Evolutionary conservation across 139 green algal species (phyloP), one percentile per base, ranked within the genome.

Genomic region (Coelastrella sp.): DNA sequence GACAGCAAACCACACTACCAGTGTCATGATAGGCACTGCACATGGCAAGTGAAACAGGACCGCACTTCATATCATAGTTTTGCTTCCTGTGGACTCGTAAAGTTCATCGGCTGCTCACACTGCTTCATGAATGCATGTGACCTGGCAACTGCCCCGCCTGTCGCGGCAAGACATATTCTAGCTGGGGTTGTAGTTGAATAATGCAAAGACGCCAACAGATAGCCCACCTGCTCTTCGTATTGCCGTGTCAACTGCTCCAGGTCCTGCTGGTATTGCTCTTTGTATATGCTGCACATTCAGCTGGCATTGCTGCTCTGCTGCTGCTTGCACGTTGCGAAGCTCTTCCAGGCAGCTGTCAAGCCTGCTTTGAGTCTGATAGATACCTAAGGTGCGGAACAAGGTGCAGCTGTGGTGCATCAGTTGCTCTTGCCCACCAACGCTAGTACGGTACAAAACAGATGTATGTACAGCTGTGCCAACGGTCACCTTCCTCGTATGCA

Each of bases 151-250:
- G 32, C 32, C 32, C 32, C 32, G 1, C 32, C 32, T 47, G 32
- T 47, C 32, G 1, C 0, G 32, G 32, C 32, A 47, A 47, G 32
- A 1, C 32, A 47, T 47, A 47, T 1, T 47, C 32, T 1, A 2
- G 1, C 32, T 2, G 32, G 32, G 32, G 32, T 47, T 47, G 32
- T 47, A 0, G 0, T 47, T 47, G 32, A 47, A 47, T 1, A 47
- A 47, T 47, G 32, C 32, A 47, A 47, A 47, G 32, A 47, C 32
- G 1, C 32, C 0, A 47, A 47, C 32, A 47, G 32, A 47, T 47
- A n/a, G 19, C 73, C 32, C n/a, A 86, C 80, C 80, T 86, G 80
- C 4, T 86, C n/a, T 56, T 86, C 80, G 60, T 75, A 86, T 17
- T 74, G 20, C 13, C 7, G 32, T n/a, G 83, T 78, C 32, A 79